phyloP scores from a whole-genome alignment of 1,284 basidiomycete genomes.

The Puccinia brachypodii region DNA sequence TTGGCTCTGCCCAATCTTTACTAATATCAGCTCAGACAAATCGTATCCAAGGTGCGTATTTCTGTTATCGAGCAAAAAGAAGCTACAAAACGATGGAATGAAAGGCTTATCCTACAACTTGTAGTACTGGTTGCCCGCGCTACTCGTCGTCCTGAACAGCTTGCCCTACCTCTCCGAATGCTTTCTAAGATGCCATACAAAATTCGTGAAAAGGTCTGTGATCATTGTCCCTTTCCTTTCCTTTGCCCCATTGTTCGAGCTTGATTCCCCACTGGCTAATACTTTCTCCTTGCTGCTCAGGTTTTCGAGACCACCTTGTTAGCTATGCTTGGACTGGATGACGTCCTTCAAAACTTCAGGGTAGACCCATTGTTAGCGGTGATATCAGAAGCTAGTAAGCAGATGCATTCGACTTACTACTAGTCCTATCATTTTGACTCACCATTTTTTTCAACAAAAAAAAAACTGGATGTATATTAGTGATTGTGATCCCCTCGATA shows the following conservation, averaged over 20 bases:
- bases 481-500: slow-evolving; percentile 41
- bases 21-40: slow-evolving; percentile 18
- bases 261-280: neutral
- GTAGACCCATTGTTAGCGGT: slow-evolving; percentile 47
- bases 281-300: neutral
- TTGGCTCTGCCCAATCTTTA: neutral
- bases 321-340: slow-evolving; percentile 34
- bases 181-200: slow-evolving; percentile 42
- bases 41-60: slow-evolving; percentile 28
- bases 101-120: neutral
- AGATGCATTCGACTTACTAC: neutral
- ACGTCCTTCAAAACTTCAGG: slow-evolving; percentile 43
- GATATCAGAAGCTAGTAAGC: slow-evolving; percentile 46
- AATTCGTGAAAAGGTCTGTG: slow-evolving; percentile 38
- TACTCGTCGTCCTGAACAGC: slow-evolving; percentile 29
- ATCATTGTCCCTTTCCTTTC: neutral
- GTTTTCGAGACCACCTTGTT: slow-evolving; percentile 42
- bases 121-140: slow-evolving; percentile 34
- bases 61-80: neutral
- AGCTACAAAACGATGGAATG: neutral
- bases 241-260: neutral
- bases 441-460: no score
- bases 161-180: slow-evolving; percentile 8
- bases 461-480: slow-evolving; percentile 3
- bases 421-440: neutral